phyloP scores from a whole-genome alignment of 108 stramenopile genomes.

The Phaeodactylum tricornutum region DNA sequence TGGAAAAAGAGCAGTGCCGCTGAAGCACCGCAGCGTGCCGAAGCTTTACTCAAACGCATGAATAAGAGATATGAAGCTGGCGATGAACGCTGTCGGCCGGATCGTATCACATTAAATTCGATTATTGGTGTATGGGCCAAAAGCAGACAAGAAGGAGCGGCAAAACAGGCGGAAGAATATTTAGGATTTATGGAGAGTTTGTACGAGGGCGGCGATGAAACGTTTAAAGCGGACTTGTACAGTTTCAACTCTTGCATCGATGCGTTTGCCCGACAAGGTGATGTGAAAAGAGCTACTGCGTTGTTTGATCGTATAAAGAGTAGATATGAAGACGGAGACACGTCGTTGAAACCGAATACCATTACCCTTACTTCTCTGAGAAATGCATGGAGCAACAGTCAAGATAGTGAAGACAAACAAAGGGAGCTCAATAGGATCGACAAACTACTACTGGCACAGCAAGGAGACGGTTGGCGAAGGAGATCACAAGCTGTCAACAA shows the following conservation, averaged over 20 bases:
- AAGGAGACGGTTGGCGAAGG: no score
- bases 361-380: slow-evolving; percentile 19
- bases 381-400: neutral
- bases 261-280: slow-evolving; percentile 15
- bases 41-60: slow-evolving; percentile 39
- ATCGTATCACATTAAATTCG: slow-evolving; percentile 13
- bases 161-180: slow-evolving; percentile 1
- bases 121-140: slow-evolving; percentile 14
- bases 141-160: neutral
- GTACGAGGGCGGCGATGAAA: neutral
- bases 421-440: no score
- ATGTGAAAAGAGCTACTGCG: slow-evolving; percentile 11
- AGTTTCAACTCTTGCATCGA: slow-evolving; percentile 11
- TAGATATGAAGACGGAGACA: slow-evolving; percentile 7
- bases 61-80: slow-evolving; percentile 9
- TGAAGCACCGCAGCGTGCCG: slow-evolving; percentile 20
- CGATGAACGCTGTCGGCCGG: slow-evolving; percentile 3
- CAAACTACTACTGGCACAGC: no score
- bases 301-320: slow-evolving; percentile 16
- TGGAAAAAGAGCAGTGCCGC: slow-evolving; percentile 32
- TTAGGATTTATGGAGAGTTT: slow-evolving; percentile 4
- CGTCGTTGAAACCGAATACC: slow-evolving; percentile 10
- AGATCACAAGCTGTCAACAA: no score
- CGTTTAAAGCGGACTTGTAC: slow-evolving; percentile 6
- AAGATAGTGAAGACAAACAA: no score